Conservation (phyloP, 1,284 basidiomycete species). For the Boletus semigastroideus region DNA sequence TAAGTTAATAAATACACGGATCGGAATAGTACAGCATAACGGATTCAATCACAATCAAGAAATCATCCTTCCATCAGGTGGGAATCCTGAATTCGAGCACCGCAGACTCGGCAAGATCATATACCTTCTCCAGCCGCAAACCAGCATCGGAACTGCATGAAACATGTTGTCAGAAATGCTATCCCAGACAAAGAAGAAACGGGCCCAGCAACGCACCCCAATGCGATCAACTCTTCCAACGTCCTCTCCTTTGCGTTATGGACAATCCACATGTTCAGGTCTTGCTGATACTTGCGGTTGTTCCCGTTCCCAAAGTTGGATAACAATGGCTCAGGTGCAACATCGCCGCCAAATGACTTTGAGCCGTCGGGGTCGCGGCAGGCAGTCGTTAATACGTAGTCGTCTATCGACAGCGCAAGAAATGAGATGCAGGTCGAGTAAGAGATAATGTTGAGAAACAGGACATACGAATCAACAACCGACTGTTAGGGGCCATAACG, state of each 20-base stretch:
- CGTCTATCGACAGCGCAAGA: conserved; percentile 13
- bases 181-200: neutral
- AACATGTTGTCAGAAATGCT: neutral
- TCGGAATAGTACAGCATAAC: too few relatives aligned
- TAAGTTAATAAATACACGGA: too few relatives aligned
- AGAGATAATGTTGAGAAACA: neutral
- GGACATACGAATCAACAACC: conserved; percentile 28
- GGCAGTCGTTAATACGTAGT: conserved; percentile 16
- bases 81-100: conserved; percentile 28
- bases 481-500: conserved; percentile 27
- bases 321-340: conserved; percentile 30
- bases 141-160: conserved; percentile 17
- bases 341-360: conserved; percentile 11
- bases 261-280: conserved; percentile 30
- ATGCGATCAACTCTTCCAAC: conserved; percentile 18
- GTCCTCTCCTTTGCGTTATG: conserved; percentile 29
- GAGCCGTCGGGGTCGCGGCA: neutral
- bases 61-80: conserved; percentile 3
- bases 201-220: conserved; percentile 19
- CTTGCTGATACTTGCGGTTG: conserved; percentile 26
- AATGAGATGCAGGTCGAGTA: neutral
- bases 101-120: conserved; percentile 26
- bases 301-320: conserved; percentile 31
- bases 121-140: conserved; percentile 24
- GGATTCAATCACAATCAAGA: too few relatives aligned